Evolutionary conservation across 2,329 filamentous ascomycete species (phyloP).

Genomic region (Myrmaecium sp.): DNA sequence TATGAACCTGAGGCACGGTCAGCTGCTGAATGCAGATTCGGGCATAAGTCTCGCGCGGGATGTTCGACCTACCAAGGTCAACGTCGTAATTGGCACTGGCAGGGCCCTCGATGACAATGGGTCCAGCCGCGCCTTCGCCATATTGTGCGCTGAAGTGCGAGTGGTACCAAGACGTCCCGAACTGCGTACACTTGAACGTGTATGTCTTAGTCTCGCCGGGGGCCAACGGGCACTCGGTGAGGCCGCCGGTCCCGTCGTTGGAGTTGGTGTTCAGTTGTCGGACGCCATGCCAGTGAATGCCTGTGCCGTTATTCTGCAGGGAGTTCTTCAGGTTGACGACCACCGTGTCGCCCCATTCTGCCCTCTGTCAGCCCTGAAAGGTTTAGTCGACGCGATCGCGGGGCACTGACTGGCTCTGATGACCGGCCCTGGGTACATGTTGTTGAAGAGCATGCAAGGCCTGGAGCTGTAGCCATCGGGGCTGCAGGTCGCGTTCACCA

Average conservation of each 20-base stretch:
- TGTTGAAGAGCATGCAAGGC: constrained; percentile 20
- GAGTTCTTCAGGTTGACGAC: constrained; percentile 21
- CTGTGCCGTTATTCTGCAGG: constrained; percentile 28
- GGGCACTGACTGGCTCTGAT: no score
- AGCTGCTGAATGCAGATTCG: no score
- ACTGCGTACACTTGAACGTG: constrained; percentile 36
- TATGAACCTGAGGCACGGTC: constrained; percentile 31
- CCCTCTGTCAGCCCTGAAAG: constrained; percentile 6
- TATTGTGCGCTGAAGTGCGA: constrained; percentile 25
- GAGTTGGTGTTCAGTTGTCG: constrained; percentile 24
- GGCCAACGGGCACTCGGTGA: constrained; percentile 51
- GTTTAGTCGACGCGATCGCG: constrained; percentile 13
- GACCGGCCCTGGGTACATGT: constrained; percentile 45
- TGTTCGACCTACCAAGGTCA: constrained; percentile 48
- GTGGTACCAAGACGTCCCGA: constrained; percentile 26
- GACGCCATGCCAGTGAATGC: constrained; percentile 36
- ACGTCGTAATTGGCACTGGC: constrained; percentile 30
- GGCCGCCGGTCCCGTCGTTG: constrained; percentile 29
- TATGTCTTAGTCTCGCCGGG: constrained; percentile 42
- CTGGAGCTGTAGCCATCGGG: constrained; percentile 23
- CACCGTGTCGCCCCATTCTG: constrained; percentile 23
- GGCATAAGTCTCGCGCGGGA: no score
- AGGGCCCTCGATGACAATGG: constrained; percentile 24
- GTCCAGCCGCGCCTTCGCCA: constrained; percentile 24
- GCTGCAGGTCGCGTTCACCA: constrained; percentile 24